Base-by-base conservation (phyloP, 805 yeast species). In the Wickerhamiella nectarea region DNA sequence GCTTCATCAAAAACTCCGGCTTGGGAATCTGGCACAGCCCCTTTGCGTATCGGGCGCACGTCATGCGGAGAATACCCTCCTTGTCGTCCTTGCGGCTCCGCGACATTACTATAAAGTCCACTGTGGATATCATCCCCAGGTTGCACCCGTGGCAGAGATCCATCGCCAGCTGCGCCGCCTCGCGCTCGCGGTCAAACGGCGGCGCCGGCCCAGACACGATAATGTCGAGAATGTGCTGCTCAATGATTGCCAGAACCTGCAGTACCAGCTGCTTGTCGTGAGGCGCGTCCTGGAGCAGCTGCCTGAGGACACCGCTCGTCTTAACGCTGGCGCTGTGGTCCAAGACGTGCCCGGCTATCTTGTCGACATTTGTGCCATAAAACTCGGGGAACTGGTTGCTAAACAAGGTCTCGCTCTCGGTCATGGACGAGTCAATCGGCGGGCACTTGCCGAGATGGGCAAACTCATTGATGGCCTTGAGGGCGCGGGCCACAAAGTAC, bases 191-290 rank as follows among this genome's bases (percentile, higher is more conserved):
- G 22, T 25, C 21, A 10, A 36, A 36, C 12, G 21, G 20, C 8
- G 39, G 31, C 14, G 19, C 19, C 31, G 12, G 14, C 3, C 31
- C 31, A 12, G 15, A 3, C 20, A 33, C 35, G 9, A 33, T 17
- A 12, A 15, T 17, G 21, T 33, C 35, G 11, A 33, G 35, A 6
- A 33, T 4, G 21, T 33, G 35, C 35, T 33, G 35, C 35, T 89
- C 60, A 97, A 89, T 62, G 95, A 91, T 65, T 89, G 98, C 66
- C 97, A 89, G 68, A 95, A 85, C 57, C 75, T 86, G 46, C 96
- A 91, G 48, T 89, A 91, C 66, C 81, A 80, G 57, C 77, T 89
- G 48, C 91, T 89, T 63, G 91, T 87, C 49, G 98, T 15, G 21
- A 8, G 20, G 35, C 11, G 20, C 9, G 6, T 33, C 21, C 21